Evolutionary conservation across 441 rosid species (phyloP), one percentile per base, ranked within the genome.

Genomic region (Pelargonium citronellum): DNA sequence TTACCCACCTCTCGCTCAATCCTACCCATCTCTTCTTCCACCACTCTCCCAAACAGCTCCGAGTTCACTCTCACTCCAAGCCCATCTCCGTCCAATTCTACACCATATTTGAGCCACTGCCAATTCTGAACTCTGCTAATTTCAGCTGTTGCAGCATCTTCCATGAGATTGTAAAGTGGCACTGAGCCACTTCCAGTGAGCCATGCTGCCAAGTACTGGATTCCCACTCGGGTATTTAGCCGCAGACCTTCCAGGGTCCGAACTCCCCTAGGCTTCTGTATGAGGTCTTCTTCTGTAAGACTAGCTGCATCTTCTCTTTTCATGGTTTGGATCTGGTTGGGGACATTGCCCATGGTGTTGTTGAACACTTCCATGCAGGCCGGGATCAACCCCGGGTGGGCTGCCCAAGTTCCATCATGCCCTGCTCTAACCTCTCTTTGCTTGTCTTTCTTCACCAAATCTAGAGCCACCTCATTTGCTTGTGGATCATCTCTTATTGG

Each of bases 341-440:
- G 83, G 7, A 75, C 57, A 8, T 78, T 83, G 0, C 92, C 95
- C 95, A 90, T 91, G 79, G 79, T 82, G 69, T 75, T 79, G 64
- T 78, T 80, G 85, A 94, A 90, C 66, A 84, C 83, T 49, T 94
- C 93, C 82, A 80, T 76, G 72, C 94, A 91, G 5, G 73, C 82
- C 46, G 89, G 87, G 83, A 91, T 89, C 3, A 89, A 87, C 37
- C 99, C 96, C 1, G 97, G 97, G 71, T 91, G 97, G n/a, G 99
- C 97, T 2, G 97, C 99, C 99, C 96, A 91, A 19, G 96, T 91
- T 43, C 99, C 99, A 75, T 94, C 97, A 62, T 91, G 96, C 6
- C 96, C 97, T 65, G 96, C 97, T 73, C 65, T 85, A 19, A 79
- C 96, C 71, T 94, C 97, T 76, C 97, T 80, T 19, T 81, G 83